A percentile compares a stretch with the other conserved stretches of the same genome.
phyloP scores from a whole-genome alignment of 768 basidiomycete genomes.

The Boletellus sp. region DNA sequence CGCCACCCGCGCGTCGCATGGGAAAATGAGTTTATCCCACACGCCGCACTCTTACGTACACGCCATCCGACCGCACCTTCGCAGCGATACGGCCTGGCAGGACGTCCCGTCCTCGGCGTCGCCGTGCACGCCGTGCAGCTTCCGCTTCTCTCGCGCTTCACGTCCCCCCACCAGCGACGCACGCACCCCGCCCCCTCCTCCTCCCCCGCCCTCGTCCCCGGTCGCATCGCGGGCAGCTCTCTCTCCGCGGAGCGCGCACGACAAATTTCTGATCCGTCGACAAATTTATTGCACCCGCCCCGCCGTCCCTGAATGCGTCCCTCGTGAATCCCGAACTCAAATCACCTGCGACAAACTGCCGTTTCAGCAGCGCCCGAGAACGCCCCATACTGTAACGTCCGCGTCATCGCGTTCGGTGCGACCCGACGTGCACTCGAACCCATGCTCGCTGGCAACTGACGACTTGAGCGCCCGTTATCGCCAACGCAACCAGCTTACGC shows the following conservation, averaged over 20 bases:
- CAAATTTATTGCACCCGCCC: constrained; percentile 12
- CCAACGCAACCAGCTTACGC: no score
- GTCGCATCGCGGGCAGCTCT: not conserved
- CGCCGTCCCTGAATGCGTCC: constrained; percentile 24
- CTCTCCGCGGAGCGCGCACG: constrained; percentile 22
- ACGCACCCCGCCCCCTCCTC: no score
- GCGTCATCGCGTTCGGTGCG: no score
- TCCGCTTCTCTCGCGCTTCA: not conserved
- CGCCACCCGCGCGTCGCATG: constrained; percentile 19
- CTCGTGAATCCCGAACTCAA: constrained; percentile 5
- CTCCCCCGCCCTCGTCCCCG: not conserved
- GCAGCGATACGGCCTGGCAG: no score
- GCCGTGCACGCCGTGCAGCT: constrained; percentile 5
- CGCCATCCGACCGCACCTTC: not conserved
- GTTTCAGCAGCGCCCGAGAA: constrained; percentile 9
- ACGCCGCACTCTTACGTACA: constrained; percentile 20
- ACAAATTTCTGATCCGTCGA: constrained; percentile 8
- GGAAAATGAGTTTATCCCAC: constrained; percentile 17
- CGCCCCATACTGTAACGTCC: no score
- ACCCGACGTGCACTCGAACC: no score
- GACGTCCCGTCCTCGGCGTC: not conserved
- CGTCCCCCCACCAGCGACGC: no score
- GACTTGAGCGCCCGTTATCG: no score
- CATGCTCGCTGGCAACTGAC: no score
- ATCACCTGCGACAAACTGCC: no score